A percentile compares a stretch with the other conserved stretches of the same genome.
These are phyloP conservation scores for Vanderwaltozyma tropicalis DNA, from an alignment of 805 yeast species.

Conservation along the genomic window DNA sequence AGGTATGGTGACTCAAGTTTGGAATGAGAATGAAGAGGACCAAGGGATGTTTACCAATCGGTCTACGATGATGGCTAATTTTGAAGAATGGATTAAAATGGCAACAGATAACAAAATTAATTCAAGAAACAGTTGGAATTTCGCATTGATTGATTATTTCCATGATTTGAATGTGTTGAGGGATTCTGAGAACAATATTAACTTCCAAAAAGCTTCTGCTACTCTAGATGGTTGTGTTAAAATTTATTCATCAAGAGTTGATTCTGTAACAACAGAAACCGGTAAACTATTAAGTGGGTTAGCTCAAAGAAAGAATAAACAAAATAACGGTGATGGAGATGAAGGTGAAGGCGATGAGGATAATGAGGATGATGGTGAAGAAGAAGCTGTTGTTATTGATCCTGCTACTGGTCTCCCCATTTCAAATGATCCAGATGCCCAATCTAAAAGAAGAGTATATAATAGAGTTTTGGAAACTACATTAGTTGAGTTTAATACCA, in stretches of 20 bases:
- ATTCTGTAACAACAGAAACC: conserved; percentile 84
- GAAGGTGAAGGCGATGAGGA: conserved; percentile 19
- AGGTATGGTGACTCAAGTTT: conserved; percentile 11
- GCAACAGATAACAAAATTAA: conserved; percentile 81
- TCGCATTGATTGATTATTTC: conserved; percentile 85
- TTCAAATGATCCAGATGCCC: conserved; percentile 17
- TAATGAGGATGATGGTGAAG: conserved; percentile 14
- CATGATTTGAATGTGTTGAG: conserved; percentile 67
- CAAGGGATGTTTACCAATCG: conserved; percentile 20
- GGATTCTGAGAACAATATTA: conserved; percentile 66
- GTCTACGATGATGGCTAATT: conserved; percentile 40
- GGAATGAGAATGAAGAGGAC: conserved; percentile 9
- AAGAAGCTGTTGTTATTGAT: conserved; percentile 23
- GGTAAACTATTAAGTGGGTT: conserved; percentile 73
- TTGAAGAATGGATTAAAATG: conserved; percentile 73
- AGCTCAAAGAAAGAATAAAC: conserved; percentile 34
- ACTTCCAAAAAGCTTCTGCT: conserved; percentile 84
- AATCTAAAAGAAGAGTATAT: conserved; percentile 19
- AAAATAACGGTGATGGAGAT: conserved; percentile 16
- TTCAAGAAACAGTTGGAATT: conserved; percentile 77
- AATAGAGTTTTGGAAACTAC: conserved; percentile 34
- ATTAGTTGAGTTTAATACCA: conserved; percentile 39
- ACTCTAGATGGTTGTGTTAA: conserved; percentile 92
- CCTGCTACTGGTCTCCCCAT: conserved; percentile 27
- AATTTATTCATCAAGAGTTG: conserved; percentile 83